Evolutionary conservation across 257 asterid genomes (phyloP).

Genomic region (Ocimum tenuiflorum): DNA sequence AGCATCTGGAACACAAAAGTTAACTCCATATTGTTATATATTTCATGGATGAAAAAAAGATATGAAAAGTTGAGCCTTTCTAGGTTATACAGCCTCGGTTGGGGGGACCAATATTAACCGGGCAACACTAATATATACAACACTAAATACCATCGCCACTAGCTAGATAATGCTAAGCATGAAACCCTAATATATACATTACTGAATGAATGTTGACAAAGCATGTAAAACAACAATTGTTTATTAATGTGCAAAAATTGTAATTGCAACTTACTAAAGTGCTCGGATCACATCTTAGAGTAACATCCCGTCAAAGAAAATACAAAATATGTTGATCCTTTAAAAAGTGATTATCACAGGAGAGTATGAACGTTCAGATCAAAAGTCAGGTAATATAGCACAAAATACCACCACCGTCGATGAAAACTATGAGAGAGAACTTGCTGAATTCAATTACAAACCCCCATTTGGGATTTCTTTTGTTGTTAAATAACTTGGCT

Average conservation of each 20-base stretch:
- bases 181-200: too few species aligned
- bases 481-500: not conserved
- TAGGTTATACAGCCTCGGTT: too few species aligned
- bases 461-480: not conserved
- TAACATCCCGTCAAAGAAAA: not conserved
- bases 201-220: not conserved
- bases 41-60: not conserved
- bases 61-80: not conserved
- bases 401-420: not conserved
- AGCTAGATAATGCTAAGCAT: not conserved
- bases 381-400: not conserved
- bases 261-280: not conserved
- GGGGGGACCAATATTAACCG: too few species aligned
- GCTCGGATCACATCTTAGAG: not conserved
- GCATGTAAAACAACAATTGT: too few species aligned
- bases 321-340: not conserved
- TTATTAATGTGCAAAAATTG: too few species aligned
- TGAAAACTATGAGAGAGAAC: not conserved
- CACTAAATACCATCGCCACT: not conserved
- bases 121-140: too few species aligned
- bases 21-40: too few species aligned
- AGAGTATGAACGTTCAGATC: not conserved
- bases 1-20: conserved; percentile 59
- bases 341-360: not conserved
- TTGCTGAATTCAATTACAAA: not conserved